These are phyloP conservation scores for Chrysochromulina parva DNA, from an alignment of 78 protist genomes.

Conservation along the genomic window DNA sequence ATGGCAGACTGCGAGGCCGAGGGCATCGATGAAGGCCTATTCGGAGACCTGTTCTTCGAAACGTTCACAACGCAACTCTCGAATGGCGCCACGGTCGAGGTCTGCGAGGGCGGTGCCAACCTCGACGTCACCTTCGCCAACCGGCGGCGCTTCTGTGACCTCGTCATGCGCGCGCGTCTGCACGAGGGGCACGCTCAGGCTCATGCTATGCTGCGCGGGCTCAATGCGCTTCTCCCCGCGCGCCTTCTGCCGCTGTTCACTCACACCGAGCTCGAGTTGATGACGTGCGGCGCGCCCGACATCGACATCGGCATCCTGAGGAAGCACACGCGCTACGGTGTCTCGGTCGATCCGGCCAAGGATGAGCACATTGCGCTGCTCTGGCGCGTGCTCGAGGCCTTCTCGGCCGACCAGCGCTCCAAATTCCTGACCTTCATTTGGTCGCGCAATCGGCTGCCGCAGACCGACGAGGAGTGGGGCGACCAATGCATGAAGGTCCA, in stretches of 20 bases:
- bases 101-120: neutral
- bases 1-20: neutral
- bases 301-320: neutral
- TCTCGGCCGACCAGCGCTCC: slow-evolving; percentile 14
- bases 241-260: slow-evolving; percentile 36
- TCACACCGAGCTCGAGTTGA: slow-evolving; percentile 34
- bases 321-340: neutral
- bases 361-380: neutral
- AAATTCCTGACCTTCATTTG: slow-evolving; percentile 31
- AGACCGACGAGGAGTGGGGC: neutral
- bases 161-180: neutral
- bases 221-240: slow-evolving; percentile 7
- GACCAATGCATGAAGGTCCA: slow-evolving; percentile 3
- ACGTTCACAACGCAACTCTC: neutral
- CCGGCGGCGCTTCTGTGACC: neutral
- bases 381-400: slow-evolving; percentile 37
- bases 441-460: slow-evolving; percentile 40
- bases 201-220: slow-evolving; percentile 18
- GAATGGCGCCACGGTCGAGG: neutral
- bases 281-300: slow-evolving; percentile 35
- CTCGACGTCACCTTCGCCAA: neutral
- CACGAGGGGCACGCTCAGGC: neutral
- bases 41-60: neutral
- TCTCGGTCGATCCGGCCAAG: neutral
- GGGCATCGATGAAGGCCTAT: neutral